A percentile compares a stretch with the other conserved stretches of the same genome.
Evolutionary conservation across 1,139 yeast genomes (phyloP).

Genomic region (Saccharomycopsis crataegensis): DNA sequence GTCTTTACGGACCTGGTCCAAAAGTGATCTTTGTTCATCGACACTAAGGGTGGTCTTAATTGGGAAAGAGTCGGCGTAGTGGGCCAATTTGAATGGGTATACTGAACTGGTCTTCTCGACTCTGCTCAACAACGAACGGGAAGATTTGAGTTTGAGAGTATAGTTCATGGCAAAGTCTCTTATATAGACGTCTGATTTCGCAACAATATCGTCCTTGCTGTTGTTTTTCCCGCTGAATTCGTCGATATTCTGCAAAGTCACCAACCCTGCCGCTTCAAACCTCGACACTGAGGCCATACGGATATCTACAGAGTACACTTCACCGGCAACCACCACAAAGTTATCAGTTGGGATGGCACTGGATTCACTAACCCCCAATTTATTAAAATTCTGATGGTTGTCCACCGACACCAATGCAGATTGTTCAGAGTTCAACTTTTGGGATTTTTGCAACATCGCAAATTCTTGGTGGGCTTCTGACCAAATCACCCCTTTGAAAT

Average conservation of each 20-base stretch:
- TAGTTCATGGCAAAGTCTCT: slow-evolving; percentile 84
- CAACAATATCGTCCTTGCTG: slow-evolving; percentile 41
- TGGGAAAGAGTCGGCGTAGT: slow-evolving; percentile 56
- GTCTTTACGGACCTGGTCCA: slow-evolving; percentile 41
- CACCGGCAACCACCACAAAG: slow-evolving; percentile 68
- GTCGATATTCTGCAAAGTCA: slow-evolving; percentile 61
- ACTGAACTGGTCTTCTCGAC: slow-evolving; percentile 75
- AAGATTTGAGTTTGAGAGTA: slow-evolving; percentile 65
- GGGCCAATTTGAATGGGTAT: slow-evolving; percentile 80
- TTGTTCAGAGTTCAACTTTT: slow-evolving; percentile 15
- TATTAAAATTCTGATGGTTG: slow-evolving; percentile 24
- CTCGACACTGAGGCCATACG: slow-evolving; percentile 65
- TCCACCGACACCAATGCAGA: background rate
- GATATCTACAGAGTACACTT: slow-evolving; percentile 79
- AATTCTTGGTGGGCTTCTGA: slow-evolving; percentile 75
- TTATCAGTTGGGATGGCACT: slow-evolving; percentile 70
- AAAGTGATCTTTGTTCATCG: slow-evolving; percentile 30
- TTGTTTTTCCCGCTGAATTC: slow-evolving; percentile 56
- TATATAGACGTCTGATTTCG: slow-evolving; percentile 51
- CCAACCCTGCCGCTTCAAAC: slow-evolving; percentile 49
- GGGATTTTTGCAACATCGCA: slow-evolving; percentile 41
- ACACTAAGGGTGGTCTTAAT: slow-evolving; percentile 34
- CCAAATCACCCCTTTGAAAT: slow-evolving; percentile 92
- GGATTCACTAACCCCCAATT: slow-evolving; percentile 29
- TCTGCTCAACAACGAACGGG: slow-evolving; percentile 63